A percentile compares a stretch with the other conserved stretches of the same genome.
These are phyloP conservation scores for Blastobotrys capitulatus DNA, from an alignment of 1,139 yeast species.

Conservation along the genomic window DNA sequence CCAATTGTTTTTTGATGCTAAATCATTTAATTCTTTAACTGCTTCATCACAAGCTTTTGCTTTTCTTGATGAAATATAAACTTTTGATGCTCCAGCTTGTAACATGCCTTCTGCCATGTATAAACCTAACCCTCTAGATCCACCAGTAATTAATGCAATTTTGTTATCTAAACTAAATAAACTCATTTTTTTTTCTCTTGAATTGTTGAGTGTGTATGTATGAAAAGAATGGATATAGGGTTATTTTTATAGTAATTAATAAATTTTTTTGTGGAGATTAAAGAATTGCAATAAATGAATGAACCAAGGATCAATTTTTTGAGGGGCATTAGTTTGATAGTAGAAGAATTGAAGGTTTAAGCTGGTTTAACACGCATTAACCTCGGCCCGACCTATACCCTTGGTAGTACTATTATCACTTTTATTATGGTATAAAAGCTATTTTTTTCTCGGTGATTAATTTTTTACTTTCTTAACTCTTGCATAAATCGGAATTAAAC, in stretches of 20 bases:
- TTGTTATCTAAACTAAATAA: conserved; percentile 40
- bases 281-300: too few relatives aligned
- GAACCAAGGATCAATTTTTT: too few relatives aligned
- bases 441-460: too few relatives aligned
- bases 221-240: neutral
- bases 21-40: conserved; percentile 44
- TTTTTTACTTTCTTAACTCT: too few relatives aligned
- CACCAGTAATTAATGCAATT: conserved; percentile 72
- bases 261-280: neutral
- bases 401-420: too few relatives aligned
- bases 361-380: too few relatives aligned
- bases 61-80: conserved; percentile 65
- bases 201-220: neutral
- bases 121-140: conserved; percentile 70
- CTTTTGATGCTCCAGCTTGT: conserved; percentile 56
- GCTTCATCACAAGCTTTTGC: conserved; percentile 59
- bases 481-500: too few relatives aligned
- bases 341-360: too few relatives aligned
- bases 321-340: too few relatives aligned
- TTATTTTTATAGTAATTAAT: neutral
- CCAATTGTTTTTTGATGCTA: conserved; percentile 40
- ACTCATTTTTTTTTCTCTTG: neutral
- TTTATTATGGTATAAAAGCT: too few relatives aligned
- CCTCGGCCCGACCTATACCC: too few relatives aligned
- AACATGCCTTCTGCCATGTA: conserved; percentile 63